Base-by-base conservation (phyloP, 192 early-diverging fungal genomes). In the Phlyctochytrium bullatum region DNA sequence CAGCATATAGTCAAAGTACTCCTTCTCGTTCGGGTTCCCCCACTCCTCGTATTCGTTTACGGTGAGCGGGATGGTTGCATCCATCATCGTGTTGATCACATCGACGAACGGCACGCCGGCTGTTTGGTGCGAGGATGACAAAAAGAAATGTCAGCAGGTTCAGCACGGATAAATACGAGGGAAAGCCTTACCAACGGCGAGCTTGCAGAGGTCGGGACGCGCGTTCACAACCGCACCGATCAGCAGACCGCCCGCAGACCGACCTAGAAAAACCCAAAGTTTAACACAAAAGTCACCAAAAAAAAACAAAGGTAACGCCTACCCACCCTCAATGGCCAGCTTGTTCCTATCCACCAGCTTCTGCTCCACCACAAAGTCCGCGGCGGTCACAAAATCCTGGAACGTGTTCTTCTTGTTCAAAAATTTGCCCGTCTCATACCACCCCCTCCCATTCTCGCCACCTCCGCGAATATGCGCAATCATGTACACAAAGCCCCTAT, bases 31-130 rank as follows among this genome's bases (percentile, higher is more conserved):
- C 2, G 79, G 79, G 56, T 81, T 79, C 1, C 82, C 82, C 82
- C 82, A 83, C 51, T 83, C 81, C 32, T 83, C 77, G 61, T 83
- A 83, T 47, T 83, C 81, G 64, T 69, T 74, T 12, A 73, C 64
- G 12, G 81, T 83, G 34, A 77, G 52, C 1, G 81, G 81, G 34
- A 83, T 78, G 23, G 33, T 72, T 6, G 40, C 36, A 54, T 81
- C 79, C 76, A 81, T 78, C 80, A 82, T 79, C 24, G 73, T 76
- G 34, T 72, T 70, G 67, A 78, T 76, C 3, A 83, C 78, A 66
- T 83, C 82, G 10, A 83, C 82, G 62, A 83, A 83, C 20, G 82
- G 82, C 24, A 83, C 82, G 2, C 66, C 67, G 27, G 79, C 75
- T 47, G n/a, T n/a, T n/a, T n/a, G n/a, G n/a, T n/a, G n/a, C n/a